phyloP scores from a whole-genome alignment of 352 stramenopile species.

The Pythium utonaiense region DNA sequence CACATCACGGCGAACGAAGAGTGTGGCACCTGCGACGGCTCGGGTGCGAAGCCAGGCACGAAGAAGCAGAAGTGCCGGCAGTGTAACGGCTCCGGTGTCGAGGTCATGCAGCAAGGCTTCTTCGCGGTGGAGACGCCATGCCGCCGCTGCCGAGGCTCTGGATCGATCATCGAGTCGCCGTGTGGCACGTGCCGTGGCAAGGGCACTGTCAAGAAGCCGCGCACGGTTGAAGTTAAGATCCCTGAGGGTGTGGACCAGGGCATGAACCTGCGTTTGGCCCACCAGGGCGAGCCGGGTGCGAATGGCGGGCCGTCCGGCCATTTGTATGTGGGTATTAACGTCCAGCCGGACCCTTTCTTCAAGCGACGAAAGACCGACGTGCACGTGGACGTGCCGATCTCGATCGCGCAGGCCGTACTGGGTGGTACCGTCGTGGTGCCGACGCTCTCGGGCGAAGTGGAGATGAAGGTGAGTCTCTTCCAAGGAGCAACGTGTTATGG shows the following conservation, averaged over 20 bases:
- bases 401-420: slow-evolving; percentile 90
- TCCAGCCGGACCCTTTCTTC: slow-evolving; percentile 95
- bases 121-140: slow-evolving; percentile 88
- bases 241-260: slow-evolving; percentile 94
- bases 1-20: slow-evolving; percentile 74
- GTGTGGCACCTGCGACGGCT: slow-evolving; percentile 78
- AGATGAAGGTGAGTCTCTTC: slow-evolving; percentile 89
- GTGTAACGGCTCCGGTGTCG: slow-evolving; percentile 81
- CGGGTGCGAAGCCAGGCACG: slow-evolving; percentile 78
- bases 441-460: slow-evolving; percentile 96
- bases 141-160: slow-evolving; percentile 75
- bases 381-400: slow-evolving; percentile 93
- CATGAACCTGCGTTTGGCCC: slow-evolving; percentile 93
- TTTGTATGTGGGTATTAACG: slow-evolving; percentile 93
- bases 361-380: slow-evolving; percentile 94
- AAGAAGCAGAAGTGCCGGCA: slow-evolving; percentile 74
- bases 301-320: slow-evolving; percentile 89
- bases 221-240: slow-evolving; percentile 92
- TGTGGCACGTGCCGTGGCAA: slow-evolving; percentile 78
- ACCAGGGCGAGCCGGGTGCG: slow-evolving; percentile 88
- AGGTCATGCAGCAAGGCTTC: slow-evolving; percentile 87
- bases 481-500: background rate
- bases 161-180: slow-evolving; percentile 80
- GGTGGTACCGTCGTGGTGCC: slow-evolving; percentile 94
- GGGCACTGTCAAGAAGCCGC: slow-evolving; percentile 86